These are phyloP conservation scores for Eremomyces bilateralis DNA, from an alignment of 495 filamentous ascomycete species.

Conservation along the genomic window DNA sequence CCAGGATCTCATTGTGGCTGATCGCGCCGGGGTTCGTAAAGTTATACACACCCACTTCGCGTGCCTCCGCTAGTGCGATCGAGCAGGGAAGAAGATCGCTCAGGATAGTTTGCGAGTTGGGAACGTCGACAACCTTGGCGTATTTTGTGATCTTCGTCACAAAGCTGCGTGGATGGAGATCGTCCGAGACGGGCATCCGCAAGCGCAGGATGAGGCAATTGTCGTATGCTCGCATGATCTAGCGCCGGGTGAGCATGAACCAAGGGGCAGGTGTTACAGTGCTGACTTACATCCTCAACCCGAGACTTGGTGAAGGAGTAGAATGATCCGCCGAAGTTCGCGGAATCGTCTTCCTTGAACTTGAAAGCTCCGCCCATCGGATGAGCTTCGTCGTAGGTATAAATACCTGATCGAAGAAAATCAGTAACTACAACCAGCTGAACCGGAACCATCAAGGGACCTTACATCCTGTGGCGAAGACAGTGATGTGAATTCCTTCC, in stretches of 20 bases:
- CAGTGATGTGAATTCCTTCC: slow-evolving; percentile 35
- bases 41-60: slow-evolving; percentile 41
- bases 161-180: slow-evolving; percentile 42
- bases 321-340: slow-evolving; percentile 44
- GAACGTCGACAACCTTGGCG: slow-evolving; percentile 39
- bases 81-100: slow-evolving; percentile 38
- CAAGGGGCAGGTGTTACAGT: background rate
- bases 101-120: slow-evolving; percentile 45
- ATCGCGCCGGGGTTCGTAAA: slow-evolving; percentile 48
- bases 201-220: slow-evolving; percentile 38
- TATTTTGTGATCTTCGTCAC: slow-evolving; percentile 47
- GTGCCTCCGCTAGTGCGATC: slow-evolving; percentile 35
- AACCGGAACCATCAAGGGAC: background rate
- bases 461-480: slow-evolving; percentile 41
- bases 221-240: slow-evolving; percentile 37
- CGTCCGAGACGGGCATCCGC: slow-evolving; percentile 47
- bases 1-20: slow-evolving; percentile 42
- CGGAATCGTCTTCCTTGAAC: slow-evolving; percentile 36
- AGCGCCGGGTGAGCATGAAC: slow-evolving; percentile 1
- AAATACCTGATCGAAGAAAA: slow-evolving; percentile 9
- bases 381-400: slow-evolving; percentile 21
- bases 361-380: slow-evolving; percentile 35
- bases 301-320: slow-evolving; percentile 44
- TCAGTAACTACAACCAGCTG: background rate
- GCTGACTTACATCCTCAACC: slow-evolving; percentile 32